Conservation (phyloP, 2,329 filamentous ascomycete species). For the Colletotrichum aenigma region DNA sequence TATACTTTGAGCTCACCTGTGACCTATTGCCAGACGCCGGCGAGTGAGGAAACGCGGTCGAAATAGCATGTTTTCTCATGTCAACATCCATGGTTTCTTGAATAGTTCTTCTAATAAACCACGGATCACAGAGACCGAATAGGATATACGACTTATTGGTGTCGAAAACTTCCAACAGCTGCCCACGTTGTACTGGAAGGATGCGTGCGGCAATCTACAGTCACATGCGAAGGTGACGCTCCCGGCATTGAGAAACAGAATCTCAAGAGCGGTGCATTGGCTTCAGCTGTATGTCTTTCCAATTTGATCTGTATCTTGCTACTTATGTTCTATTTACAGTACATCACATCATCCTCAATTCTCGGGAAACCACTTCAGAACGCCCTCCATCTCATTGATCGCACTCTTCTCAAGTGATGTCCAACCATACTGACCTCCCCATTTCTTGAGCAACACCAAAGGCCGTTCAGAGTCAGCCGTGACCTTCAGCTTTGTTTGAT, state of each 20-base stretch:
- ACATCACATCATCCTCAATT: neutral
- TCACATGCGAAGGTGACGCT: neutral
- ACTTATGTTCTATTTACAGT: rapidly evolving
- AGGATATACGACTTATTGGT: neutral
- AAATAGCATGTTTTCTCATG: too few relatives aligned
- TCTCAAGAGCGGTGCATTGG: neutral
- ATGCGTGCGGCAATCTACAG: neutral
- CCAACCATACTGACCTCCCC: neutral
- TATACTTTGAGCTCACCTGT: too few relatives aligned
- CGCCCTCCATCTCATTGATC: neutral
- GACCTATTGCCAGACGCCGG: too few relatives aligned
- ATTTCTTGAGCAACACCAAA: neutral
- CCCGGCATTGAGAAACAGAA: neutral
- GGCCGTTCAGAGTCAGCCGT: neutral
- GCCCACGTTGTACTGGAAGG: neutral
- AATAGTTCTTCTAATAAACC: neutral
- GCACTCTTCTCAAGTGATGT: neutral
- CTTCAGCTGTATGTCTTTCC: rapidly evolving
- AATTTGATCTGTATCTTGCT: neutral
- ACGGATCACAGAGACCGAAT: rapidly evolving
- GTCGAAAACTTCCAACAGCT: neutral
- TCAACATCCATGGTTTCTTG: neutral
- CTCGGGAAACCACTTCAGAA: neutral
- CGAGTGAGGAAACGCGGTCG: too few relatives aligned
- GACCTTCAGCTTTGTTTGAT: neutral